A percentile compares a stretch with the other conserved stretches of the same genome.
These are phyloP conservation scores for Leptographium radiaticola DNA, from an alignment of 2,329 filamentous ascomycete genomes.

Conservation along the genomic window DNA sequence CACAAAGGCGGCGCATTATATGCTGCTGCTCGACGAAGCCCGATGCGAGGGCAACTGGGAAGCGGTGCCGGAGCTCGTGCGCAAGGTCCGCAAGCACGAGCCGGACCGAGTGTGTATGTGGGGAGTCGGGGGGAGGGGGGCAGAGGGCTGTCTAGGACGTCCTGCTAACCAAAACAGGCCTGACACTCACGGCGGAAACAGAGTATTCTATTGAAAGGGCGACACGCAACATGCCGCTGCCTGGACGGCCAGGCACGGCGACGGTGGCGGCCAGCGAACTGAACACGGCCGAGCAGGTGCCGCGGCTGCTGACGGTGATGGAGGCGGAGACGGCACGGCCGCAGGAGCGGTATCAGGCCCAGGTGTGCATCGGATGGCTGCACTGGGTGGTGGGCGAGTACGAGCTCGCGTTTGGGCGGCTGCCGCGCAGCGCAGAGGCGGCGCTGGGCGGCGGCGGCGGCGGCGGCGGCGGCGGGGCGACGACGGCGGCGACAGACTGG, in stretches of 20 bases:
- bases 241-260: constrained; percentile 28
- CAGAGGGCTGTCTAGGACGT: background rate
- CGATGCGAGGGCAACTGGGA: constrained; percentile 83
- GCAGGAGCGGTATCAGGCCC: constrained; percentile 62
- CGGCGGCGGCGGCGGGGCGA: too few relatives aligned
- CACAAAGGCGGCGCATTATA: constrained; percentile 66
- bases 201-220: constrained; percentile 52
- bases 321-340: constrained; percentile 39
- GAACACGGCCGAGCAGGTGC: constrained; percentile 30
- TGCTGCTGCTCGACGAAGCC: constrained; percentile 69
- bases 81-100: constrained; percentile 91
- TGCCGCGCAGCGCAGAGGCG: constrained; percentile 49
- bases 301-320: constrained; percentile 41
- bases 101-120: constrained; percentile 68
- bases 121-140: too few relatives aligned
- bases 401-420: constrained; percentile 39
- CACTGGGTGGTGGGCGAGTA: constrained; percentile 68
- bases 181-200: constrained; percentile 55
- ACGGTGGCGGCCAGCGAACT: constrained; percentile 26
- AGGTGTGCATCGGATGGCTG: constrained; percentile 73
- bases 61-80: constrained; percentile 72
- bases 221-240: constrained; percentile 28
- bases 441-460: constrained; percentile 38
- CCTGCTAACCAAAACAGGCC: constrained; percentile 33
- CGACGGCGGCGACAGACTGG: constrained; percentile 56